Evolutionary conservation across 768 basidiomycete genomes (phyloP), one percentile per base, ranked within the genome.

Genomic region (Astraeus odoratus): DNA sequence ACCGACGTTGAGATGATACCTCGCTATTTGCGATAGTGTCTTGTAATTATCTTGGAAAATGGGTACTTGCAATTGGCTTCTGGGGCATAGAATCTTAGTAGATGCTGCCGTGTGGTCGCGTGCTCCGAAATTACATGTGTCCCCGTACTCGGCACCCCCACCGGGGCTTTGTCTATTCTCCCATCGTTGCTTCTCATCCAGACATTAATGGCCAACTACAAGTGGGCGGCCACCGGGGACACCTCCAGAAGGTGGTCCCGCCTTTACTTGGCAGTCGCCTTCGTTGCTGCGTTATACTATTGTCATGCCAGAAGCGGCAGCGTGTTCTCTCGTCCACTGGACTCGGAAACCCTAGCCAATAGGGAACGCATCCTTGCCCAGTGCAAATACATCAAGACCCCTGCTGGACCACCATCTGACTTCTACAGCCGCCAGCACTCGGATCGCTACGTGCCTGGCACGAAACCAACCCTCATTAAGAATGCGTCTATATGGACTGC

Each of bases 401-500:
- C 66, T 42, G 61, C 77, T 23, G 76, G 73, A 0, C 72, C 76
- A 19, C 65, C 74, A 8, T 33, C 53, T 0, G 52, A 74, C 45
- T 85, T 83, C 47, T 55, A 70, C 48, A 41, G 57, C 12, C 75
- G 85, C 5, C 60, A 63, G 5, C 58, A 66, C 37, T 87, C 83
- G 8, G 86, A 88, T 59, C 72, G 86, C 4, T 86, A 77, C 53
- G 79, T 70, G 8, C 67, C 66, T 2, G 83, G 80, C 3, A 85
- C 87, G 3, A 69, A 68, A 40, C 70, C 86, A 1, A 70, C 77
- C 5, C 68, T 86, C 39, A 74, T 93, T 44, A 75, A 70, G 59
- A 86, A 90, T 51, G 90, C 81, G 20, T 86, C 71, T 23, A 75
- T 95, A 50, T 94, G 91, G 91, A 93, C 89, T 1, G 88, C 89